Evolutionary conservation across 2,329 filamentous ascomycete species (phyloP).

Genomic region (Claviceps sp.): DNA sequence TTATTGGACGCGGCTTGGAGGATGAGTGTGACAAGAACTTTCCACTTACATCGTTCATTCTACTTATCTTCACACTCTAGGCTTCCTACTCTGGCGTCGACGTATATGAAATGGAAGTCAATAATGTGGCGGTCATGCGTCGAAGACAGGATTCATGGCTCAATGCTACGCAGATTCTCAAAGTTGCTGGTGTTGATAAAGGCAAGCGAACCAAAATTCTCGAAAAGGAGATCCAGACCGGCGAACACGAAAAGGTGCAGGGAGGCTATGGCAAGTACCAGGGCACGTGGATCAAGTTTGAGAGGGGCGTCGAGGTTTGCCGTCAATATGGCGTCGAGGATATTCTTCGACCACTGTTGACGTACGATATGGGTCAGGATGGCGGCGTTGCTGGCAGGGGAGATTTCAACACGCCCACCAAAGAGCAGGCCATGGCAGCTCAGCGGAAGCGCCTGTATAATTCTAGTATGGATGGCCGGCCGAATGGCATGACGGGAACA

Average conservation of each 20-base stretch:
- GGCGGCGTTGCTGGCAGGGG: conserved; percentile 59
- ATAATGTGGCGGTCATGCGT: conserved; percentile 87
- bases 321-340: conserved; percentile 68
- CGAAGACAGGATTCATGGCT: conserved; percentile 90
- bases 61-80: conserved; percentile 17
- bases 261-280: conserved; percentile 98
- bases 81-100: conserved; percentile 91
- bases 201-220: conserved; percentile 95
- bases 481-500: conserved; percentile 59
- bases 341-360: conserved; percentile 57
- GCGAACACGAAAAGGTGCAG: conserved; percentile 96
- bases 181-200: conserved; percentile 94
- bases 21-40: neutral
- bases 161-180: conserved; percentile 96
- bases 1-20: no score
- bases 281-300: conserved; percentile 95
- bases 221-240: conserved; percentile 92
- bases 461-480: conserved; percentile 47
- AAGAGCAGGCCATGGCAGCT: conserved; percentile 96
- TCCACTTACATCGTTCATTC: neutral
- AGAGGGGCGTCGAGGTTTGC: conserved; percentile 84
- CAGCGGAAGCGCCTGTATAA: conserved; percentile 88
- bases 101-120: conserved; percentile 98
- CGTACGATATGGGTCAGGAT: conserved; percentile 68
- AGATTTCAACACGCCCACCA: conserved; percentile 85